A percentile compares a stretch with the other conserved stretches of the same genome.
Evolutionary conservation across 352 stramenopile species (phyloP).

Genomic region (Nothophytophthora sp.): DNA sequence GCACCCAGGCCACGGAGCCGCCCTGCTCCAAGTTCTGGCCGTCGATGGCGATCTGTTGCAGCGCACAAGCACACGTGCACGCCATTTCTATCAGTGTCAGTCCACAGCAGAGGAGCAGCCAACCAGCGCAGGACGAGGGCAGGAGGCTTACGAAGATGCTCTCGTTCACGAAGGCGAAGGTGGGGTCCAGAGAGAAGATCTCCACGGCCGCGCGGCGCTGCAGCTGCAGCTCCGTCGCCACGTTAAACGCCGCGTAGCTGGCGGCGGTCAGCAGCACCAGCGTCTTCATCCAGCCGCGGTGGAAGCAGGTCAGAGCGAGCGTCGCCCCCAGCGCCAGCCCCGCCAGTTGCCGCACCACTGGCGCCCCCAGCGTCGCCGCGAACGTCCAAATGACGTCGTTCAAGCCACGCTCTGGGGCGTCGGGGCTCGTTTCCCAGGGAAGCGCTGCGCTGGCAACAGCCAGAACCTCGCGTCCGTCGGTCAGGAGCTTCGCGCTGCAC

Average conservation of each 20-base stretch:
- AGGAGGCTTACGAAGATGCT: conserved; percentile 81
- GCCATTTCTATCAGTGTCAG: no score
- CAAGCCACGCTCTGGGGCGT: conserved; percentile 19
- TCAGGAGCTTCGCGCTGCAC: conserved; percentile 23
- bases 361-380: conserved; percentile 26
- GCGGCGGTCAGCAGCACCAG: conserved; percentile 40
- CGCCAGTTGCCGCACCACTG: conserved; percentile 18
- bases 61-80: no score
- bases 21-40: conserved; percentile 80
- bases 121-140: background rate
- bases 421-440: conserved; percentile 1
- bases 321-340: conserved; percentile 10
- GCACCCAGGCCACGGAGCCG: conserved; percentile 64
- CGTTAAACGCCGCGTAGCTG: conserved; percentile 32
- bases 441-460: conserved; percentile 10
- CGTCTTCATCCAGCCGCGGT: conserved; percentile 62
- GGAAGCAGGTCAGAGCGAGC: conserved; percentile 49
- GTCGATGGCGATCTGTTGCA: conserved; percentile 68
- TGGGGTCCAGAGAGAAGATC: conserved; percentile 72
- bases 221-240: conserved; percentile 40
- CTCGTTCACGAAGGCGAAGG: conserved; percentile 82
- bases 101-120: no score
- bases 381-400: conserved; percentile 32
- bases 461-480: conserved; percentile 10
- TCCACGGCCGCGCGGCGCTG: conserved; percentile 56